Conservation (phyloP, 345 rosid genomes). For the Gossypium mustelinum region DNA sequence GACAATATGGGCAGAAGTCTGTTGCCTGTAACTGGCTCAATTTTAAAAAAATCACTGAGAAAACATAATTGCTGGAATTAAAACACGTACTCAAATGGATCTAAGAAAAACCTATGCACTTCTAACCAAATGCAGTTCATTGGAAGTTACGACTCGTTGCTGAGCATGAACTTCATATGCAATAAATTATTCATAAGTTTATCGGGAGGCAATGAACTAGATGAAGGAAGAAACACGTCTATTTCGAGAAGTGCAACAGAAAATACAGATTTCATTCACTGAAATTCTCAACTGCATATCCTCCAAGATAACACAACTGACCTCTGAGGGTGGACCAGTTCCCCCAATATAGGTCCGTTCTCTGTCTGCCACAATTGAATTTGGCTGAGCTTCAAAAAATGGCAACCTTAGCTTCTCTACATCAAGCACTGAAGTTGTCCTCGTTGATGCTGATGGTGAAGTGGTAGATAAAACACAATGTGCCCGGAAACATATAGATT, state of each 20-base stretch:
- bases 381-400: conserved; percentile 53
- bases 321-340: conserved; percentile 58
- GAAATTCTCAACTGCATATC: not conserved
- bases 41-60: not conserved
- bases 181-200: not conserved
- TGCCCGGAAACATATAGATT: conserved; percentile 40
- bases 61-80: not conserved
- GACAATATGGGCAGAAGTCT: not conserved
- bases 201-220: not conserved
- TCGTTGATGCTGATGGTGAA: conserved; percentile 30
- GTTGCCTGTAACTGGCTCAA: not conserved
- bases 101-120: not conserved
- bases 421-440: conserved; percentile 51
- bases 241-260: not conserved
- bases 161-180: not conserved
- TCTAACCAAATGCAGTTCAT: not conserved
- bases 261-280: not conserved
- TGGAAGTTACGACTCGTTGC: not conserved
- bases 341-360: conserved; percentile 62
- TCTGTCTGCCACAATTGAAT: conserved; percentile 40
- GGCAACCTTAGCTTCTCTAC: conserved; percentile 76
- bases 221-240: not conserved
- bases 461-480: conserved; percentile 71
- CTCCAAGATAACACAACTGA: conserved; percentile 20
- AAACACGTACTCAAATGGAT: not conserved